phyloP scores from a whole-genome alignment of 2,329 filamentous ascomycete species.

The Sarocladium oryzae region DNA sequence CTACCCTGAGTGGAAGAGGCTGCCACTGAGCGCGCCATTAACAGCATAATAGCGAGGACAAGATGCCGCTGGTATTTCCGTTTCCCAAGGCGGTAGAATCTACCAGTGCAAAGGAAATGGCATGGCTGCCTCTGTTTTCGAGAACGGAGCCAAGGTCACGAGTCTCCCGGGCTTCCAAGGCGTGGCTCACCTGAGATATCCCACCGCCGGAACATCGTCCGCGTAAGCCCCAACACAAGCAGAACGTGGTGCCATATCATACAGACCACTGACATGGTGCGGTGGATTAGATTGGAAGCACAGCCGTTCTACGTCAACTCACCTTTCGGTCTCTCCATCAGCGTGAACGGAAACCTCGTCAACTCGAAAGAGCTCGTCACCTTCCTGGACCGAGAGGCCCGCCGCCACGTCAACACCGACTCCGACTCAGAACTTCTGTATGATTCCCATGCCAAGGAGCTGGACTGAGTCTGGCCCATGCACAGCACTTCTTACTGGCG shows the following conservation, averaged over 20 bases:
- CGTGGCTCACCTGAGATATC: constrained; percentile 79
- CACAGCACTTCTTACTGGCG: too few species aligned
- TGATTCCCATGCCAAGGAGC: background rate
- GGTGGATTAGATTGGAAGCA: constrained; percentile 61
- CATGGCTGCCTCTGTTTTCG: constrained; percentile 78
- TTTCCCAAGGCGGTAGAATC: constrained; percentile 71
- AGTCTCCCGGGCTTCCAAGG: constrained; percentile 51
- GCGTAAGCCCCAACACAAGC: constrained; percentile 20
- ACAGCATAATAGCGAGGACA: constrained; percentile 59
- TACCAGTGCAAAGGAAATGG: constrained; percentile 89
- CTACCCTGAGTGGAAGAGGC: background rate
- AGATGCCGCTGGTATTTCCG: constrained; percentile 81
- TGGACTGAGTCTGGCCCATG: too few species aligned
- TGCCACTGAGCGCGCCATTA: constrained; percentile 13
- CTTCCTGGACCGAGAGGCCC: constrained; percentile 71
- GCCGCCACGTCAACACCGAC: constrained; percentile 84
- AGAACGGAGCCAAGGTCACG: constrained; percentile 54
- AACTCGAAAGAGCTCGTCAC: constrained; percentile 62
- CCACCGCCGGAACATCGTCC: constrained; percentile 74
- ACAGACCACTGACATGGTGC: background rate
- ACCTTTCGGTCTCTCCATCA: constrained; percentile 50
- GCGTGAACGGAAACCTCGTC: constrained; percentile 86
- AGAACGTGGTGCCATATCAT: background rate
- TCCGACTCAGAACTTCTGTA: constrained; percentile 76
- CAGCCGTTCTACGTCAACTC: constrained; percentile 91